Evolutionary conservation across 768 basidiomycete genomes (phyloP), one percentile per base, ranked within the genome.

Genomic region (Amanita exitialis): DNA sequence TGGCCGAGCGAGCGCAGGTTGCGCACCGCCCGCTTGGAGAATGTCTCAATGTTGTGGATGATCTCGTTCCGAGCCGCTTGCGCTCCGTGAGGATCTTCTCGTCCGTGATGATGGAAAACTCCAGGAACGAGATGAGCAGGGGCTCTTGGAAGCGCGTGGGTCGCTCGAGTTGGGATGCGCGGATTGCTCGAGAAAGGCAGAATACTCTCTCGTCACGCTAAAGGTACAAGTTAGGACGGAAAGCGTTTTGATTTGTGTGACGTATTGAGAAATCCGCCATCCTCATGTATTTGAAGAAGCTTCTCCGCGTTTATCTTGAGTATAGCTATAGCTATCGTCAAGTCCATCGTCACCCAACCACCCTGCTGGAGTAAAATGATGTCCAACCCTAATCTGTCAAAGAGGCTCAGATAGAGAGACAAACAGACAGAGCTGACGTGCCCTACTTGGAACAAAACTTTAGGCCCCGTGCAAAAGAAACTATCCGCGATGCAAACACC

Each of bases 361-460:
- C n/a, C n/a, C n/a, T n/a, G n/a, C n/a, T n/a, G n/a, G n/a, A n/a
- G n/a, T n/a, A n/a, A n/a, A n/a, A n/a, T n/a, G n/a, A n/a, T n/a
- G n/a, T n/a, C n/a, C n/a, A n/a, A n/a, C n/a, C 80, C 82, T 48
- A 82, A 71, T 49, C 80, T 82, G 47, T 59, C 62, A 30, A 55
- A n/a, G n/a, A n/a, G n/a, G n/a, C n/a, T n/a, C n/a, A n/a, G n/a
- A n/a, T n/a, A n/a, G n/a, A n/a, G n/a, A n/a, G n/a, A n/a, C n/a
- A n/a, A n/a, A n/a, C 42, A 51, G 28, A 12, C 32, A n/a, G n/a
- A n/a, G n/a, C n/a, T n/a, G 21, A 69, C 86, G 65, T 64, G 92
- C 90, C 93, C 95, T 49, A 99, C 90, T 79, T 99, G 96, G 73
- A 99, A 99, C 37, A 99, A 70, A 1, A 99, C 96, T 59, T 95